Percentiles rank a stretch among this genome's conserved stretches.
phyloP scores from a whole-genome alignment of 306 rosid species.

The Glycine tomentella region DNA sequence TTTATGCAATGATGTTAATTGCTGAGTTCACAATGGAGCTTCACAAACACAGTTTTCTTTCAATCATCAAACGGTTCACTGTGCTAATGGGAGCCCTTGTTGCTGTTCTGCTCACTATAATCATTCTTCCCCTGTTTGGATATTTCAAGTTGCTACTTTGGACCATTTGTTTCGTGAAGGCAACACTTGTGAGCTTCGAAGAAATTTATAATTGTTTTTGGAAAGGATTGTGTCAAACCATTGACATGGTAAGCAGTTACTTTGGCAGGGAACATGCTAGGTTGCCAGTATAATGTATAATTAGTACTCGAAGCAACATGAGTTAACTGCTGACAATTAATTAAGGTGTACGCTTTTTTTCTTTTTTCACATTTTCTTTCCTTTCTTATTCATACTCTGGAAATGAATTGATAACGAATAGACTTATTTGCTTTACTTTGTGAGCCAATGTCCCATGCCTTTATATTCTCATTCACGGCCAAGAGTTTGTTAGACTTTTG shows the following conservation, averaged over 20 bases:
- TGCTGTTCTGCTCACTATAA: conserved; percentile 2
- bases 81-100: conserved; percentile 13
- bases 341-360: no score
- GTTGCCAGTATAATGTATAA: neutral
- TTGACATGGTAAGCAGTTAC: neutral
- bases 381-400: no score
- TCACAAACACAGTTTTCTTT: neutral
- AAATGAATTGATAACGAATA: no score
- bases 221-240: neutral
- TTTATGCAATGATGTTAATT: neutral
- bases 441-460: no score
- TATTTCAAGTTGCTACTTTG: conserved; percentile 15
- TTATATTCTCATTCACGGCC: no score
- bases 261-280: neutral
- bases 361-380: no score
- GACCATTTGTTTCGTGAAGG: neutral
- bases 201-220: conserved; percentile 4
- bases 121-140: neutral
- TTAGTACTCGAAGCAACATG: neutral
- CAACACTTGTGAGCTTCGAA: neutral
- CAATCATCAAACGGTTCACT: conserved; percentile 14
- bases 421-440: no score
- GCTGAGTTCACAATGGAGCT: neutral
- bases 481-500: no score
- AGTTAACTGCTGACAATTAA: neutral